phyloP scores from a whole-genome alignment of 805 yeast species.

The Millerozyma acaciae region DNA sequence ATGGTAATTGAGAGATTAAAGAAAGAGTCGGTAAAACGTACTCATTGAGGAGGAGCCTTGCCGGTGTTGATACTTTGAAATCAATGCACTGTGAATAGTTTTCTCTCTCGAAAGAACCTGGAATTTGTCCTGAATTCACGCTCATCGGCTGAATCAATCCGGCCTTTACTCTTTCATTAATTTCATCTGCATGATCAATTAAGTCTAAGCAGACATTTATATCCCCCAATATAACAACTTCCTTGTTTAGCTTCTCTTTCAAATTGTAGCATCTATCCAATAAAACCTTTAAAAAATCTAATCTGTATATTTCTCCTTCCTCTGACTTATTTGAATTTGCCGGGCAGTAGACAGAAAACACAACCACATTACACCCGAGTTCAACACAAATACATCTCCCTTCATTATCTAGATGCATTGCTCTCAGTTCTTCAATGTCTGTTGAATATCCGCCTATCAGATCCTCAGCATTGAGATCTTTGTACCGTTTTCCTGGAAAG shows the following conservation, averaged over 20 bases:
- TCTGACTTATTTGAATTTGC: constrained; percentile 77
- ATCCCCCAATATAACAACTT: constrained; percentile 84
- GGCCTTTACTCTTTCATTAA: constrained; percentile 43
- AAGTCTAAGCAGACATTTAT: constrained; percentile 77
- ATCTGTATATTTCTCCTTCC: constrained; percentile 58
- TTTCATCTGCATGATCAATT: constrained; percentile 75
- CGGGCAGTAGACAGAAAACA: constrained; percentile 79
- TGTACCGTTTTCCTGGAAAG: constrained; percentile 8
- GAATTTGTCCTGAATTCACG: constrained; percentile 2
- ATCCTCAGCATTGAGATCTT: constrained; percentile 17
- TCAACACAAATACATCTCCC: constrained; percentile 82
- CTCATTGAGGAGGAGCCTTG: constrained; percentile 27
- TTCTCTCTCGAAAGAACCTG: constrained; percentile 23
- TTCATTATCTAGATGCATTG: constrained; percentile 62
- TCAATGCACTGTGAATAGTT: constrained; percentile 26
- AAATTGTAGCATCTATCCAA: constrained; percentile 61
- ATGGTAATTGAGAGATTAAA: neutral
- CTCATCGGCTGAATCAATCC: constrained; percentile 22
- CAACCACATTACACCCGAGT: constrained; percentile 54
- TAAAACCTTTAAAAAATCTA: constrained; percentile 54
- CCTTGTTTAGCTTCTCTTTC: constrained; percentile 48
- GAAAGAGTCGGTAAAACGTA: constrained; percentile 20
- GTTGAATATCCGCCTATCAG: constrained; percentile 68
- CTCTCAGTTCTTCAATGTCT: constrained; percentile 32
- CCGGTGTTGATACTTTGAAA: constrained; percentile 30